Percentiles rank a stretch among this genome's conserved stretches.
These are phyloP conservation scores for Cryptococcus wingfieldii DNA, from an alignment of 1,284 basidiomycete species.

Conservation along the genomic window DNA sequence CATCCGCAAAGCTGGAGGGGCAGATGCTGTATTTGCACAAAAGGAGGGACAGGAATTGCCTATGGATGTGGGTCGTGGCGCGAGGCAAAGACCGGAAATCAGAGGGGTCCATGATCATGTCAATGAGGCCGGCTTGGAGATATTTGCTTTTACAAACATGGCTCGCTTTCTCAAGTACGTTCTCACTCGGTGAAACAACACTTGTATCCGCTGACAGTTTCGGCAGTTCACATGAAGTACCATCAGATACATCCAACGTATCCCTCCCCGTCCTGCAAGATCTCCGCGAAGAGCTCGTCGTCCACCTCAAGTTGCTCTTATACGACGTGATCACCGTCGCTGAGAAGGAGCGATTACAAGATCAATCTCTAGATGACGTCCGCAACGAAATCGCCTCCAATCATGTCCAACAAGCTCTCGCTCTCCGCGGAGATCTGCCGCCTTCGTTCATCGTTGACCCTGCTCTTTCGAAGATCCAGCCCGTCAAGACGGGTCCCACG, in stretches of 20 bases:
- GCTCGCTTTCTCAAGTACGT: constrained; percentile 3
- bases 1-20: constrained; percentile 26
- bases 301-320: not conserved
- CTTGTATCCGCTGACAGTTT: too few relatives aligned
- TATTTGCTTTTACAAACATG: constrained; percentile 22
- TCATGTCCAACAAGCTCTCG: too few relatives aligned
- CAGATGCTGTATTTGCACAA: constrained; percentile 22
- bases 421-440: too few relatives aligned
- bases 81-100: not conserved
- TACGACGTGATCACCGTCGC: too few relatives aligned
- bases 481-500: too few relatives aligned
- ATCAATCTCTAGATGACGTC: not conserved
- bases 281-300: not conserved
- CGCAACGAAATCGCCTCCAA: too few relatives aligned
- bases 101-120: constrained; percentile 9
- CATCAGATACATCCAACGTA: too few relatives aligned
- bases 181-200: not conserved
- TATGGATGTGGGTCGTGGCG: not conserved
- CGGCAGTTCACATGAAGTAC: too few relatives aligned
- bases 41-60: not conserved
- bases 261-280: not conserved
- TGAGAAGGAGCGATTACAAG: too few relatives aligned
- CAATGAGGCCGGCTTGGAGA: constrained; percentile 12
- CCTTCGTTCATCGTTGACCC: too few relatives aligned
- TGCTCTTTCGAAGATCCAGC: too few relatives aligned